phyloP scores from a whole-genome alignment of 371 early-diverging fungal genomes.

The Apophysomyces ossiformis region DNA sequence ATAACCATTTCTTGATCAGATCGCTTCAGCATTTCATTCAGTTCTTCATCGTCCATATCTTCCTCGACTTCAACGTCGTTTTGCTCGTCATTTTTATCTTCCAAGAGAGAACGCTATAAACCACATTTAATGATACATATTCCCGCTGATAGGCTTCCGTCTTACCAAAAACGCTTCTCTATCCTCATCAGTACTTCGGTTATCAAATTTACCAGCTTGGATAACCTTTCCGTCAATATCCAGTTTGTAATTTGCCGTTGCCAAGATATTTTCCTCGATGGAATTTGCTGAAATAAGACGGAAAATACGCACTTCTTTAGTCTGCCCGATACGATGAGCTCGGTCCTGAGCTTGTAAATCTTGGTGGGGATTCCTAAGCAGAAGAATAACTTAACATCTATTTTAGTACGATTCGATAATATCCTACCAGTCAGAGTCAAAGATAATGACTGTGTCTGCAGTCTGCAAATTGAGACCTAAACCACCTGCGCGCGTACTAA shows the following conservation, averaged over 20 bases:
- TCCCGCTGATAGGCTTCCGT: neutral
- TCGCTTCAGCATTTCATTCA: constrained; percentile 56
- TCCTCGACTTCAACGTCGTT: constrained; percentile 63
- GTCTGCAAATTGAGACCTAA: constrained; percentile 99
- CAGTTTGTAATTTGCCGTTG: constrained; percentile 93
- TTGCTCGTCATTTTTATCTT: constrained; percentile 64
- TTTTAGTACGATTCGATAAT: neutral
- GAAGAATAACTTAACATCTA: too few species aligned
- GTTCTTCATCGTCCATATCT: constrained; percentile 69
- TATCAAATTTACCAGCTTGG: constrained; percentile 98
- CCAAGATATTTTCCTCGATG: constrained; percentile 97
- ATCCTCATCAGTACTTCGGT: constrained; percentile 93
- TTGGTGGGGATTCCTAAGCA: constrained; percentile 90
- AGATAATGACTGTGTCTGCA: constrained; percentile 99
- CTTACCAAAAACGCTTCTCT: constrained; percentile 82
- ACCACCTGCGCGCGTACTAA: constrained; percentile 99
- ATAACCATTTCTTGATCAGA: constrained; percentile 35
- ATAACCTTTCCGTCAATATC: constrained; percentile 98
- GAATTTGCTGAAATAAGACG: constrained; percentile 94
- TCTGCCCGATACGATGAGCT: constrained; percentile 99
- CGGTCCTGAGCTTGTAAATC: constrained; percentile 99
- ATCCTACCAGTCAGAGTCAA: constrained; percentile 97
- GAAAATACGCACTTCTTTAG: constrained; percentile 98
- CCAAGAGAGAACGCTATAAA: constrained; percentile 72
- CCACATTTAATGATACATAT: neutral